These are phyloP conservation scores for Aspergillus bombycis DNA, from an alignment of 2,329 filamentous ascomycete genomes.

Conservation along the genomic window DNA sequence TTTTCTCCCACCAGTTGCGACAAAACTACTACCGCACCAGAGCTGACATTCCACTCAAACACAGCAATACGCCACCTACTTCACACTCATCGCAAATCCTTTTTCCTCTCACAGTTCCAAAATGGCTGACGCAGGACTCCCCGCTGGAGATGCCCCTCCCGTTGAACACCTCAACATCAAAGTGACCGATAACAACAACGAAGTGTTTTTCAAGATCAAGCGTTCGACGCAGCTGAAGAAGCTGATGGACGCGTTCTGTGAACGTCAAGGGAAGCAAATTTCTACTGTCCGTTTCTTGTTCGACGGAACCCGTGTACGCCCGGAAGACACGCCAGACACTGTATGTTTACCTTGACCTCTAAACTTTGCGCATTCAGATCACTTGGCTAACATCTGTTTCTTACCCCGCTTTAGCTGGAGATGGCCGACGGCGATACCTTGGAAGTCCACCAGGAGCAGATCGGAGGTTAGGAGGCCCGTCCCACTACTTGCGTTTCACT, in stretches of 20 bases:
- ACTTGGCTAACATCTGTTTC: neutral
- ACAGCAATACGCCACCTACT: conserved; percentile 3
- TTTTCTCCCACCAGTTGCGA: conserved; percentile 4
- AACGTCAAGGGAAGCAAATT: conserved; percentile 86
- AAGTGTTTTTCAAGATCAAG: conserved; percentile 99
- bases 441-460: conserved; percentile 97
- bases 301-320: conserved; percentile 89
- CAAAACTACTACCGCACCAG: neutral
- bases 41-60: neutral
- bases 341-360: conserved; percentile 59
- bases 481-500: neutral
- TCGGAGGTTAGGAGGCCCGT: conserved; percentile 64
- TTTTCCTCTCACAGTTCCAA: conserved; percentile 37
- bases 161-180: conserved; percentile 97
- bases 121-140: conserved; percentile 42
- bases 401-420: conserved; percentile 68
- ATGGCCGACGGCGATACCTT: conserved; percentile 96
- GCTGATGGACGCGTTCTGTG: conserved; percentile 97
- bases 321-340: conserved; percentile 84
- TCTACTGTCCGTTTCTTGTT: conserved; percentile 91
- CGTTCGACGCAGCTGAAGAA: conserved; percentile 93
- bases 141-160: conserved; percentile 35
- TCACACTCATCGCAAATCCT: neutral
- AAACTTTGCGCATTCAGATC: neutral
- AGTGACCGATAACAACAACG: conserved; percentile 98